phyloP scores from a whole-genome alignment of 1,284 basidiomycete genomes.

The Puccinia brachypodii region DNA sequence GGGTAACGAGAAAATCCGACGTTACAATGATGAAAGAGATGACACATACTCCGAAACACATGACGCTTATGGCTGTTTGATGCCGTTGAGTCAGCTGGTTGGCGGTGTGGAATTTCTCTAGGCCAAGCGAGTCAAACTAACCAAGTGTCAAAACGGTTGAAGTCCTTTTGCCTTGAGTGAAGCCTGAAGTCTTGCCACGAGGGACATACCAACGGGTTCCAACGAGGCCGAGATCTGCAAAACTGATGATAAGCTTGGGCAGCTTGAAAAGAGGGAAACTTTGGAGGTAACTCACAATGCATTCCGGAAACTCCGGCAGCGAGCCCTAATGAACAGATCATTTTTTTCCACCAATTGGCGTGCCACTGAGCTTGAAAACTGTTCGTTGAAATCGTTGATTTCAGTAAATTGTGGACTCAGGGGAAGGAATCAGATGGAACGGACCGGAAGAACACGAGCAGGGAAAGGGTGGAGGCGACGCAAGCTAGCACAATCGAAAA shows the following conservation, averaged over 20 bases:
- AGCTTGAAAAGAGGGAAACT: neutral
- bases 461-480: conserved; percentile 59
- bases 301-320: conserved; percentile 61
- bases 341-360: conserved; percentile 61
- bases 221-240: conserved; percentile 26
- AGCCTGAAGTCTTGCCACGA: neutral
- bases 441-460: conserved; percentile 60
- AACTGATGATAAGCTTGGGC: neutral
- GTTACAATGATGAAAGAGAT: conserved; percentile 59
- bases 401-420: conserved; percentile 57
- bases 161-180: conserved; percentile 1
- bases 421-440: neutral
- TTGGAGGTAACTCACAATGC: conserved; percentile 59
- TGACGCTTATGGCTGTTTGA: conserved; percentile 58
- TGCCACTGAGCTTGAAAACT: conserved; percentile 58
- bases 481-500: conserved; percentile 61
- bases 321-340: conserved; percentile 58
- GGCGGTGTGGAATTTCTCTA: neutral
- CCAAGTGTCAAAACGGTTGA: conserved; percentile 32
- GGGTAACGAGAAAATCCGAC: conserved; percentile 57
- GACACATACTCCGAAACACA: conserved; percentile 60
- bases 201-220: conserved; percentile 40
- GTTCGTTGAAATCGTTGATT: neutral
- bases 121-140: neutral
- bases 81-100: neutral